These are phyloP conservation scores for Aureobasidium mangrovei DNA, from an alignment of 2,329 filamentous ascomycete genomes.

Conservation along the genomic window DNA sequence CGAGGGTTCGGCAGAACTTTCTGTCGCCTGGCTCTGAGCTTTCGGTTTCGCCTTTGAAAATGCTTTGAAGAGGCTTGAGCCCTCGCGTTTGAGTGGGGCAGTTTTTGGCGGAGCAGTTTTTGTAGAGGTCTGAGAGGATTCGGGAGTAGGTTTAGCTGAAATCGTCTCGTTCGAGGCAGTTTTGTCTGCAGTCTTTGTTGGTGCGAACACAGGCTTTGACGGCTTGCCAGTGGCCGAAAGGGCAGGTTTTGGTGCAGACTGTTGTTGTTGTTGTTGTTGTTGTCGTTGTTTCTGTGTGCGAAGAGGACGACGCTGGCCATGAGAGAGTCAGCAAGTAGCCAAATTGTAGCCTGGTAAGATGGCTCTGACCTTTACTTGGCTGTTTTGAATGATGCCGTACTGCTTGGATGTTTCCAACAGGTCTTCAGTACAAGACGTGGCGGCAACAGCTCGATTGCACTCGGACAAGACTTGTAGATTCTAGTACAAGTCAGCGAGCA, in stretches of 20 bases:
- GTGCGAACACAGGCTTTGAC: slow-evolving; percentile 19
- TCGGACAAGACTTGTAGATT: slow-evolving; percentile 61
- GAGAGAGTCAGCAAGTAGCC: not conserved
- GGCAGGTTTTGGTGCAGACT: slow-evolving; percentile 21
- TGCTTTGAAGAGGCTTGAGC: slow-evolving; percentile 64
- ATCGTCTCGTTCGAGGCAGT: slow-evolving; percentile 30
- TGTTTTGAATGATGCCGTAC: slow-evolving; percentile 70
- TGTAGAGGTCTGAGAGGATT: slow-evolving; percentile 25
- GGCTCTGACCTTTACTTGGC: slow-evolving; percentile 47
- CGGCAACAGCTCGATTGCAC: slow-evolving; percentile 53
- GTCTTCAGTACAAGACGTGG: slow-evolving; percentile 50
- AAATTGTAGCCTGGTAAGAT: not conserved
- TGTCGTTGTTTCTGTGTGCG: slow-evolving; percentile 33
- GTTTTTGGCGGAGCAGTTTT: slow-evolving; percentile 32
- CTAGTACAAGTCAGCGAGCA: slow-evolving; percentile 9
- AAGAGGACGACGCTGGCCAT: slow-evolving; percentile 37
- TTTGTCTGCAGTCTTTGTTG: slow-evolving; percentile 19
- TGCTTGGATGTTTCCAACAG: slow-evolving; percentile 48
- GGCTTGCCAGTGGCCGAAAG: slow-evolving; percentile 18
- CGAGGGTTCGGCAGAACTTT: slow-evolving; percentile 30
- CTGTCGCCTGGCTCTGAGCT: slow-evolving; percentile 33
- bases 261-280: slow-evolving; percentile 35
- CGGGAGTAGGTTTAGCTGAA: slow-evolving; percentile 28
- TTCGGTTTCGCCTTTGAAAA: slow-evolving; percentile 62
- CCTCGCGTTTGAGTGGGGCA: slow-evolving; percentile 48